These are phyloP conservation scores for Epichloe bromicola DNA, from an alignment of 2,329 filamentous ascomycete species.

Conservation along the genomic window DNA sequence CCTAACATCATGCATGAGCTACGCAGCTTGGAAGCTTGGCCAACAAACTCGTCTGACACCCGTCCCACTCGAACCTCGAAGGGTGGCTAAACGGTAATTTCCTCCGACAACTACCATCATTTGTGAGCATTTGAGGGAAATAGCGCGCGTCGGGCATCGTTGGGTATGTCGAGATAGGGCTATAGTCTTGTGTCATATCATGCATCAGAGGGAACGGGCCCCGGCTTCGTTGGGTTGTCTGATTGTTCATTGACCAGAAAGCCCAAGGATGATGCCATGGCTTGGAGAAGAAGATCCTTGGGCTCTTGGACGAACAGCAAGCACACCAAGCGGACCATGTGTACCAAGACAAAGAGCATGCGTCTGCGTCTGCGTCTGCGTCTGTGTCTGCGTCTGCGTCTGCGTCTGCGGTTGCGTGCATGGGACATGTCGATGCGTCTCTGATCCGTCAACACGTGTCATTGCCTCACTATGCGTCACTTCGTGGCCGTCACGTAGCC, in stretches of 20 bases:
- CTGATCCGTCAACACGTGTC: slow-evolving; percentile 5
- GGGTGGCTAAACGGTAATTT: not conserved
- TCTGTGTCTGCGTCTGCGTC: not conserved
- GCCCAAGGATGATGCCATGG: not conserved
- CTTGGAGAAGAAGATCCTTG: not conserved
- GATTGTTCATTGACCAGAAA: not conserved
- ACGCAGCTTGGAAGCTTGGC: not conserved
- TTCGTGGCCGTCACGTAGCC: not conserved
- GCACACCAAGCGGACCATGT: not conserved
- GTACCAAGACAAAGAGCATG: not conserved
- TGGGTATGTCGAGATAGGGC: not conserved
- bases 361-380: not conserved
- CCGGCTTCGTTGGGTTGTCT: not conserved
- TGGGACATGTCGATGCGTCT: not conserved
- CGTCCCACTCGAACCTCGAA: not conserved
- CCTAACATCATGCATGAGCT: slow-evolving; percentile 1
- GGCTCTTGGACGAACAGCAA: not conserved
- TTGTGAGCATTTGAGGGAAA: not conserved
- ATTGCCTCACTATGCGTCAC: slow-evolving; percentile 1
- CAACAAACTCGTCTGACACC: not conserved
- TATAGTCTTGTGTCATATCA: not conserved
- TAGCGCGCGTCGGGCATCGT: slow-evolving; percentile 5
- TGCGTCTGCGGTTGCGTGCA: not conserved
- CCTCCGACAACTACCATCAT: not conserved
- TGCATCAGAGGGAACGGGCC: not conserved